phyloP scores from a whole-genome alignment of 2,329 filamentous ascomycete species.

The Leptographium lundbergii region DNA sequence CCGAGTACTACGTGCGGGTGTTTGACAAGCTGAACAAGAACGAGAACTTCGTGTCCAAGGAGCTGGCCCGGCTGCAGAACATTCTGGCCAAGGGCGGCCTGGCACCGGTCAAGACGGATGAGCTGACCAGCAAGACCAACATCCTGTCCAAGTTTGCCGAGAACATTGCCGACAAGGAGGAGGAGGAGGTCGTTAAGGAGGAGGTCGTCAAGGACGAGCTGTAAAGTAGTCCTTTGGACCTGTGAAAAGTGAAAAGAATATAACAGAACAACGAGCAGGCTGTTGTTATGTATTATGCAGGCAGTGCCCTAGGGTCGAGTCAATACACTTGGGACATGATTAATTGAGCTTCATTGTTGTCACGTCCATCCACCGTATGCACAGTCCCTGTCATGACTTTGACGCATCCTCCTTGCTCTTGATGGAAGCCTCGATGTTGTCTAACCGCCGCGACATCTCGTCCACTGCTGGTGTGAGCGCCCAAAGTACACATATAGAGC shows the following conservation, averaged over 20 bases:
- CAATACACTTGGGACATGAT: too few species aligned
- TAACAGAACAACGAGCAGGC: background rate
- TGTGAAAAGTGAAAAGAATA: background rate
- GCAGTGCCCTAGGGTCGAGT: background rate
- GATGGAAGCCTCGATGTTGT: conserved; percentile 67
- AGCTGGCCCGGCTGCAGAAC: conserved; percentile 65
- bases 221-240: background rate
- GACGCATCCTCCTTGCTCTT: conserved; percentile 32
- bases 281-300: background rate
- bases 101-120: conserved; percentile 75
- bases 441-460: conserved; percentile 78
- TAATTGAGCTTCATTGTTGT: background rate
- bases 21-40: conserved; percentile 74
- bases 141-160: conserved; percentile 68
- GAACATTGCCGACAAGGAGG: conserved; percentile 38
- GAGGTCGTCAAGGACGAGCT: background rate
- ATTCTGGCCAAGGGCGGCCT: conserved; percentile 79
- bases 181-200: background rate
- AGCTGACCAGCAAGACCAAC: conserved; percentile 76
- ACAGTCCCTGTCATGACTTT: conserved; percentile 5
- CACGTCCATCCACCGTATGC: background rate
- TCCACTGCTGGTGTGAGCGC: conserved; percentile 52
- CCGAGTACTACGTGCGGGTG: conserved; percentile 87
- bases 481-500: background rate
- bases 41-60: conserved; percentile 71